A percentile compares a stretch with the other conserved stretches of the same genome.
phyloP scores from a whole-genome alignment of 2,329 filamentous ascomycete species.

The Botrytis squamosa region DNA sequence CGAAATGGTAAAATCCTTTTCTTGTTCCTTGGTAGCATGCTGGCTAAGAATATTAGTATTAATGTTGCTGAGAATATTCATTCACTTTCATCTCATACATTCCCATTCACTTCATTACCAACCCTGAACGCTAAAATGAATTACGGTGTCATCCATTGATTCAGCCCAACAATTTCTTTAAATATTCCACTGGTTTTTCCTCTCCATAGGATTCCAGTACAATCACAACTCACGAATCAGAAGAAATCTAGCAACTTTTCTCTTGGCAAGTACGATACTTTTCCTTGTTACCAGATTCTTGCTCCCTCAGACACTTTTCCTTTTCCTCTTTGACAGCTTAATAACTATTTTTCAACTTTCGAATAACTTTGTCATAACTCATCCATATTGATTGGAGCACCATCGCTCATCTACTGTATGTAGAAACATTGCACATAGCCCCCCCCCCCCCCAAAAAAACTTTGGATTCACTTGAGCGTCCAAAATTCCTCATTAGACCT shows the following conservation, averaged over 20 bases:
- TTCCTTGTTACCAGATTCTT: neutral
- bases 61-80: neutral
- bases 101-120: slow-evolving; percentile 1
- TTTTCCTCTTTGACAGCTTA: neutral
- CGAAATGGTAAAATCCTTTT: neutral
- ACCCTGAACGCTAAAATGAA: neutral
- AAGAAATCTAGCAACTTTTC: neutral
- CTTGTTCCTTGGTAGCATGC: neutral
- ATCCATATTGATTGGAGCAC: neutral
- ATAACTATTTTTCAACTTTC: neutral
- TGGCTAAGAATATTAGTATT: neutral
- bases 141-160: neutral
- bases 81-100: slow-evolving; percentile 10
- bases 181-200: neutral
- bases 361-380: neutral
- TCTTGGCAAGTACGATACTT: neutral
- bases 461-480: neutral
- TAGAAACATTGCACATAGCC: neutral
- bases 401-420: neutral
- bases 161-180: neutral
- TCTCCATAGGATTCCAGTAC: neutral
- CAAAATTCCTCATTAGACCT: neutral
- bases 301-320: neutral
- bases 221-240: neutral
- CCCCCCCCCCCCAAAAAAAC: neutral